Evolutionary conservation across 129 eudicot genomes (phyloP).

Genomic region (Pseudognaphalium luteoalbum): DNA sequence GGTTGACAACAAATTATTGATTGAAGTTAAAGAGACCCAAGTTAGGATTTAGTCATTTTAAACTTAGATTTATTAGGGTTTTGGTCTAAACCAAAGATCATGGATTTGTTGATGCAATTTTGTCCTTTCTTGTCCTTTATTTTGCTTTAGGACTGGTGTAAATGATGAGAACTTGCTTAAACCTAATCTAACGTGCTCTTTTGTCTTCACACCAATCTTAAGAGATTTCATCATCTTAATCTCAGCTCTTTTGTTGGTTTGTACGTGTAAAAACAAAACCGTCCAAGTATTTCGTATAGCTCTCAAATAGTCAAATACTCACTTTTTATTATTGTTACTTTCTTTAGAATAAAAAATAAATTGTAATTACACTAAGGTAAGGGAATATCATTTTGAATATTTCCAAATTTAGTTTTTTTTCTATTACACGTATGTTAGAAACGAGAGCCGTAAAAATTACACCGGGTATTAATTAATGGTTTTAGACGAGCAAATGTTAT

Average conservation of each 20-base stretch:
- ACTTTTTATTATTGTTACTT: too few species aligned
- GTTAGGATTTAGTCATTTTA: slow-evolving; percentile 56
- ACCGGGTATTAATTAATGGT: too few species aligned
- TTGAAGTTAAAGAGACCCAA: slow-evolving; percentile 39
- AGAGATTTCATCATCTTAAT: slow-evolving; percentile 24
- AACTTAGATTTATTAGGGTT: slow-evolving; percentile 38
- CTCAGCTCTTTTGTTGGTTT: slow-evolving; percentile 22
- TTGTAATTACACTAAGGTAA: too few species aligned
- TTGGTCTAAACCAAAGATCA: slow-evolving; percentile 54
- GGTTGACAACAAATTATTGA: slow-evolving; percentile 48
- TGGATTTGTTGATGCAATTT: slow-evolving; percentile 37
- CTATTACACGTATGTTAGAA: too few species aligned
- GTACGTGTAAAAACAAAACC: slow-evolving; percentile 11
- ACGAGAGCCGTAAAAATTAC: too few species aligned
- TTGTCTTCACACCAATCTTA: slow-evolving; percentile 27
- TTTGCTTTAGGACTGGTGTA: slow-evolving; percentile 45
- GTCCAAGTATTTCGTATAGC: neutral
- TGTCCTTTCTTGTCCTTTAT: slow-evolving; percentile 49
- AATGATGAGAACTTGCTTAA: slow-evolving; percentile 36
- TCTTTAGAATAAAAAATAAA: too few species aligned
- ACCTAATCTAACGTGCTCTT: slow-evolving; percentile 54
- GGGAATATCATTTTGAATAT: too few species aligned
- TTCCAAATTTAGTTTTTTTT: too few species aligned
- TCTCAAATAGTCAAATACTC: too few species aligned
- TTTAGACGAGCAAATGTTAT: too few species aligned